These are phyloP conservation scores for Barbatosphaeria neglecta DNA, from an alignment of 495 filamentous ascomycete genomes.

Conservation along the genomic window DNA sequence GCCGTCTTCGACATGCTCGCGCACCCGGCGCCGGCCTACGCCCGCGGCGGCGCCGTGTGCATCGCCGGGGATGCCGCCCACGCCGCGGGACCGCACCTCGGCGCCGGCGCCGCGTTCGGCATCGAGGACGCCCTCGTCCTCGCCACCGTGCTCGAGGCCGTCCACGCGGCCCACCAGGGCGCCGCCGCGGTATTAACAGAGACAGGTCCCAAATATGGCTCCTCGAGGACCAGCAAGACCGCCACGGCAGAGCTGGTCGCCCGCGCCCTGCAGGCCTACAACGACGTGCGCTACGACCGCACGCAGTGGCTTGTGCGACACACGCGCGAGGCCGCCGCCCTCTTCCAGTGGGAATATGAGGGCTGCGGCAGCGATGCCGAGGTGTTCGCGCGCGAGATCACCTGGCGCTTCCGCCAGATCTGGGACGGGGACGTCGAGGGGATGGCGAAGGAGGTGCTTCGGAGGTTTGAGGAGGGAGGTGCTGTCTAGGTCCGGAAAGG, in stretches of 20 bases:
- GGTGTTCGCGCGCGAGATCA: slow-evolving; percentile 18
- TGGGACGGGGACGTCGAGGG: slow-evolving; percentile 28
- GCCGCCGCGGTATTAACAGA: too few relatives aligned
- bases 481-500: too few relatives aligned
- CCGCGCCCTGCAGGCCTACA: slow-evolving; percentile 24
- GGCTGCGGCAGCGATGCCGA: slow-evolving; percentile 14
- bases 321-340: slow-evolving; percentile 22
- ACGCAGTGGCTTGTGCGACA: slow-evolving; percentile 23
- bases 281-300: slow-evolving; percentile 21
- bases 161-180: not conserved
- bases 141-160: slow-evolving; percentile 23
- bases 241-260: slow-evolving; percentile 8
- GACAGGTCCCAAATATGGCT: too few relatives aligned
- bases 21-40: slow-evolving; percentile 28
- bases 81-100: slow-evolving; percentile 34
- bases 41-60: slow-evolving; percentile 26
- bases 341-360: slow-evolving; percentile 29
- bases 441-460: slow-evolving; percentile 13
- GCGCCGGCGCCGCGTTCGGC: slow-evolving; percentile 43
- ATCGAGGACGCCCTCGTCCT: slow-evolving; percentile 42
- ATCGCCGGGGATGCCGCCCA: slow-evolving; percentile 38
- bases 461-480: not conserved
- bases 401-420: slow-evolving; percentile 18
- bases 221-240: not conserved
- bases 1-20: slow-evolving; percentile 42